Evolutionary conservation across 176 grass and related monocot genomes (phyloP), one percentile per base, ranked within the genome.

Genomic region (Oryza australiensis): DNA sequence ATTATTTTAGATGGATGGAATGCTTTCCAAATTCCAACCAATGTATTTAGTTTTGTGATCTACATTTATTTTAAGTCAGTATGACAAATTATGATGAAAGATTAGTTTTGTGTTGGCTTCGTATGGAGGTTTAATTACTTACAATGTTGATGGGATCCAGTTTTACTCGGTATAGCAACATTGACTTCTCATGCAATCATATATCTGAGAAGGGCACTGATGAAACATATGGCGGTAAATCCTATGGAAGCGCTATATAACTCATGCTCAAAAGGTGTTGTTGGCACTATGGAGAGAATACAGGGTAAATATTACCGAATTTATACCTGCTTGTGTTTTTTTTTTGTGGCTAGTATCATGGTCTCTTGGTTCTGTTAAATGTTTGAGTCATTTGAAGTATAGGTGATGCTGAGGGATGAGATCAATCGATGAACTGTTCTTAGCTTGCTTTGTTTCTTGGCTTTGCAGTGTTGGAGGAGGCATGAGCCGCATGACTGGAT

Each of bases 401-500:
- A 42, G 23, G 9, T 27, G 26, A 32, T 33, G 38, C 14, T 8
- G 9, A 63, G 22, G 7, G 59, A 66, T 48, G 14, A 28, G 43
- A 51, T 66, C 45, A 55, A 59, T 46, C 9, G 1, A 22, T 68
- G 18, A 34, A 28, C 34, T 40, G 18, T 59, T 66, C 43, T 80
- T 73, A 32, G 32, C 24, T 80, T 64, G 40, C 41, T 66, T 66
- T 32, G 38, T 24, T 32, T 69, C 24, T 29, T 81, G 45, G 55
- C 15, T 84, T 62, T 84, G 65, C 78, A 97, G 89, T 84, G 72
- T 72, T 28, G 46, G 46, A 49, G 78, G 91, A 70, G 82, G 79
- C 46, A 48, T 93, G 38, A 64, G 91, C 66, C 79, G 79, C 46
- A 48, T 93, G 38, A 64, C 81, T n/a, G 85, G 81, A 66, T 78